These are phyloP conservation scores for Alternaria sp. DNA, from an alignment of 2,329 filamentous ascomycete species.

Conservation along the genomic window DNA sequence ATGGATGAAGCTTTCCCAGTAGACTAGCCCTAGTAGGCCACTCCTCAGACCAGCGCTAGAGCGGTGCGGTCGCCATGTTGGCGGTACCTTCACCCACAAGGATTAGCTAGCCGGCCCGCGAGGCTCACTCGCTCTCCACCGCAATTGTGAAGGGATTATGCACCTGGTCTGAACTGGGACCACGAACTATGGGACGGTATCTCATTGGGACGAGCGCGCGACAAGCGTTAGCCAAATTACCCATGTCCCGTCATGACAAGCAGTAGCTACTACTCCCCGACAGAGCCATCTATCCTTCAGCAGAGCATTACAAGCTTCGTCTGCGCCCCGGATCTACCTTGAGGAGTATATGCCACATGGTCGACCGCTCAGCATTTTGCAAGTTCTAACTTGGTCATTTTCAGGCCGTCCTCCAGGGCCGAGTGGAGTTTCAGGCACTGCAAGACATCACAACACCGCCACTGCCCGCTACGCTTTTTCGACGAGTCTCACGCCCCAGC, in stretches of 20 bases:
- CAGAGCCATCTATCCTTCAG: conserved; percentile 33
- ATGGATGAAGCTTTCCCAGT: conserved; percentile 32
- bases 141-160: conserved; percentile 48
- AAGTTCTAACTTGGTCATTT: conserved; percentile 39
- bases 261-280: conserved; percentile 28
- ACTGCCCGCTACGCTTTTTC: conserved; percentile 46
- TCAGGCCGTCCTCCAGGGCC: conserved; percentile 37
- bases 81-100: conserved; percentile 40
- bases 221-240: conserved; percentile 35
- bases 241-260: conserved; percentile 26
- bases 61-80: conserved; percentile 40
- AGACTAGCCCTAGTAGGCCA: conserved; percentile 34
- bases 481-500: conserved; percentile 42
- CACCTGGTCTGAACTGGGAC: conserved; percentile 39
- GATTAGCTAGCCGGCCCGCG: conserved; percentile 38
- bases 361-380: conserved; percentile 20
- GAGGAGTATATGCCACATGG: conserved; percentile 19
- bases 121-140: conserved; percentile 47
- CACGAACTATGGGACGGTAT: conserved; percentile 33
- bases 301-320: conserved; percentile 35
- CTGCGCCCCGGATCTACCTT: conserved; percentile 43
- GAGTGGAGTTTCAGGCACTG: conserved; percentile 41
- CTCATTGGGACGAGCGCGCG: conserved; percentile 35
- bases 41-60: conserved; percentile 37
- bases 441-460: conserved; percentile 49